Evolutionary conservation across 2,329 filamentous ascomycete species (phyloP), one percentile per base, ranked within the genome.

Genomic region (Pseudophaeomoniella oleicola): DNA sequence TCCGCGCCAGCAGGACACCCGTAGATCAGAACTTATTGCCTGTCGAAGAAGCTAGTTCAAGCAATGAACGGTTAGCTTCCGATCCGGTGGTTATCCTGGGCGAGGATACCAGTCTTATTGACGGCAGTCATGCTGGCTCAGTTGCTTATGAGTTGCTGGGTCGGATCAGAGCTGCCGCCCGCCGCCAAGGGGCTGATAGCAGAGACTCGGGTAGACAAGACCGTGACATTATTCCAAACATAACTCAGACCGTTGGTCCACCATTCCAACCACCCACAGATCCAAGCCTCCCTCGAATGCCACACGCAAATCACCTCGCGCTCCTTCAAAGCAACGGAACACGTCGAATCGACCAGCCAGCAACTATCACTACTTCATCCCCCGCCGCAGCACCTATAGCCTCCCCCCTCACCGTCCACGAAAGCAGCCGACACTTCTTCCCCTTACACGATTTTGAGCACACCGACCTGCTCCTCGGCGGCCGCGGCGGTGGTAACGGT

Each of bases 21-120:
- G 37, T 50, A 4, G 34, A 42, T 30, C 36, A 40, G 36, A 51
- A 53, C 4, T 47, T 65, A 4, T 48, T 57, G 30, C 51, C 59
- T 2, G 62, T 65, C 3, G 62, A 64, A 39, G 62, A 66, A 42
- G 57, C 54, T 2, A 58, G 53, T 37, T 50, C 55, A 10, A 57
- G 47, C 37, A 54, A 55, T 34, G 57, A 62, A 44, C 45, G 51
- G 18, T 47, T 54, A 19, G 48, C 45, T 5, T 51, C 52, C 27
- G 58, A 59, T 13, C 53, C 54, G 40, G 47, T 59, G 6, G 45
- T 55, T 16, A 53, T 60, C 11, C 45, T 59, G 16, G 50, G 57
- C 29, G 58, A 60, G 31, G 58, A 62, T 22, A 51, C 51, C n/a
- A 57, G 52, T 39, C 42, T 56, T 2, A 36, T 54, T 18, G 57